These are phyloP conservation scores for Seiridium cupressi DNA, from an alignment of 2,329 filamentous ascomycete genomes.

Conservation along the genomic window DNA sequence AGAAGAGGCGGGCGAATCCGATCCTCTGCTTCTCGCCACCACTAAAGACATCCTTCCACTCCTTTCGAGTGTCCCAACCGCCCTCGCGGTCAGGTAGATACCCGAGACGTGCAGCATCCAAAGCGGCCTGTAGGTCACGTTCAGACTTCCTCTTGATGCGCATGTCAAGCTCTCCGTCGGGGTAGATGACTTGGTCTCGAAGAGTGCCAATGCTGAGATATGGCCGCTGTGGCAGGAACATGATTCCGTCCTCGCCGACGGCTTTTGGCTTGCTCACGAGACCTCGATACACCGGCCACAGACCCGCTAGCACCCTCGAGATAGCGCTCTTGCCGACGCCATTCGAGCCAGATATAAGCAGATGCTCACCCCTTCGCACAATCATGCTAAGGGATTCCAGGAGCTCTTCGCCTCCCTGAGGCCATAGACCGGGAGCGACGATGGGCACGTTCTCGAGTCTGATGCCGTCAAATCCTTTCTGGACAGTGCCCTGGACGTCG, in stretches of 20 bases:
- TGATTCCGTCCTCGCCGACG: conserved; percentile 85
- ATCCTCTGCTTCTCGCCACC: conserved; percentile 97
- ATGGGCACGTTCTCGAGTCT: conserved; percentile 90
- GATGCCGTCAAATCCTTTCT: conserved; percentile 93
- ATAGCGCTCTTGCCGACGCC: conserved; percentile 93
- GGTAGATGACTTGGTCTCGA: conserved; percentile 96
- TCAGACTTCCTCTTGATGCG: conserved; percentile 75
- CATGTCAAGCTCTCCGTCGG: conserved; percentile 94
- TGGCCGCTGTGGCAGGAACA: conserved; percentile 94
- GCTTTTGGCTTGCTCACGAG: conserved; percentile 83
- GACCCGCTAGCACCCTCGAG: conserved; percentile 79
- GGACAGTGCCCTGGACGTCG: conserved; percentile 89
- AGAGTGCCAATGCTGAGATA: conserved; percentile 91
- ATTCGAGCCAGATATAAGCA: conserved; percentile 92
- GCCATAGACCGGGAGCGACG: conserved; percentile 84
- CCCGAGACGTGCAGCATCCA: conserved; percentile 81
- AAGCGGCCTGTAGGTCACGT: conserved; percentile 70
- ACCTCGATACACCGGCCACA: conserved; percentile 94
- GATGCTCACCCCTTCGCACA: conserved; percentile 85
- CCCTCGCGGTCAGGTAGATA: conserved; percentile 92
- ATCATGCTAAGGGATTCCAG: conserved; percentile 87
- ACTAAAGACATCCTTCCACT: conserved; percentile 98
- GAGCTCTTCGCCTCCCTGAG: conserved; percentile 87
- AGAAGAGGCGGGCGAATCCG: conserved; percentile 84
- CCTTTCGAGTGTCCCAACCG: conserved; percentile 93